phyloP scores from a whole-genome alignment of 306 rosid genomes.

The Hippophae gyantsensis region DNA sequence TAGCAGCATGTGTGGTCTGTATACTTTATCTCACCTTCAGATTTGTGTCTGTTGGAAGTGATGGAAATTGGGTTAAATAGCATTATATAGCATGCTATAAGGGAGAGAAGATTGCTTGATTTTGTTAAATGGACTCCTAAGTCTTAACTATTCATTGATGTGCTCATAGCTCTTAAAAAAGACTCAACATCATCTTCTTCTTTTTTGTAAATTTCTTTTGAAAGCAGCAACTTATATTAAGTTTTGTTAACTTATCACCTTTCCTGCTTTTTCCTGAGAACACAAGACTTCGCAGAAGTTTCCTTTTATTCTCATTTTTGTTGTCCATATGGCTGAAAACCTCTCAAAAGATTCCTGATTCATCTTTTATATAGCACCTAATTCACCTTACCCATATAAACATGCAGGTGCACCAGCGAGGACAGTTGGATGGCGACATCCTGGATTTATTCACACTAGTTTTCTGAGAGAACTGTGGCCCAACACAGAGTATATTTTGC shows the following conservation, averaged over 20 bases:
- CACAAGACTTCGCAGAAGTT: neutral
- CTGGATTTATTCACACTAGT: conserved; percentile 78
- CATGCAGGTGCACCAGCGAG: conserved; percentile 83
- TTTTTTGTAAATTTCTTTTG: neutral
- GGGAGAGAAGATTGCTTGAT: neutral
- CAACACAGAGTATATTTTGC: conserved; percentile 41
- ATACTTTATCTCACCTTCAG: conserved; percentile 13
- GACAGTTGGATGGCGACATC: conserved; percentile 93
- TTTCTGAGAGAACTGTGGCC: conserved; percentile 89
- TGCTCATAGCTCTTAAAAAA: neutral
- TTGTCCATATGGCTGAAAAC: neutral
- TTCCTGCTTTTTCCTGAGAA: neutral
- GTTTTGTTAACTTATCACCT: neutral
- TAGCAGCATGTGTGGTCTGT: conserved; percentile 75
- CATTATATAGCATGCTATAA: neutral
- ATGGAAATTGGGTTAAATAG: neutral
- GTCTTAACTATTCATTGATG: neutral
- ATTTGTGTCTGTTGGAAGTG: neutral
- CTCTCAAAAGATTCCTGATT: neutral
- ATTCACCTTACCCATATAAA: conserved; percentile 7
- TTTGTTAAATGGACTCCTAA: neutral
- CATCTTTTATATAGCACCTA: neutral
- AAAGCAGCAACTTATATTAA: neutral
- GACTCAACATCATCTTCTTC: neutral
- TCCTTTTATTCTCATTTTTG: neutral